Percentiles rank a stretch among this genome's conserved stretches.
Conservation (phyloP, 371 early-diverging fungal species). For the Mortierella polycephala region DNA sequence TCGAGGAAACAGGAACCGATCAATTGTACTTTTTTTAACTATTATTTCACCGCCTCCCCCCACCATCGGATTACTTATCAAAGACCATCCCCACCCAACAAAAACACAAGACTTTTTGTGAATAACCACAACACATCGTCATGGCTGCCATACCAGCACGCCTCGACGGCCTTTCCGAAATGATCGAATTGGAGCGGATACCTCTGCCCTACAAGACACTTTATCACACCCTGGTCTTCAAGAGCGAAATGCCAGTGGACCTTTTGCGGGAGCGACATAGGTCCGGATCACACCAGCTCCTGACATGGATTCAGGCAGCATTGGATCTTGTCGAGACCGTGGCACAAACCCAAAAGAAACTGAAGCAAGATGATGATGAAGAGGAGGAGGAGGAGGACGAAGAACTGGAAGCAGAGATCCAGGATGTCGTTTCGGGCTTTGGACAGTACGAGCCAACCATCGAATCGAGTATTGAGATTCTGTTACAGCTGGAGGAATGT, state of each 20-base stretch:
- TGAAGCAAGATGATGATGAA: conserved; percentile 14
- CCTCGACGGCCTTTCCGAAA: conserved; percentile 49
- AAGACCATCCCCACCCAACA: too few relatives aligned
- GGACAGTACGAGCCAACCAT: conserved; percentile 47
- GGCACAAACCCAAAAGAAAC: conserved; percentile 9
- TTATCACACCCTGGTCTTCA: conserved; percentile 51
- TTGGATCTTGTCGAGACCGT: conserved; percentile 23
- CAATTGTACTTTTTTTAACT: neutral
- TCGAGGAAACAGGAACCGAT: neutral
- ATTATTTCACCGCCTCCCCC: neutral
- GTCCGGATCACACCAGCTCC: conserved; percentile 38
- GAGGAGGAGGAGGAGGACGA: conserved; percentile 33
- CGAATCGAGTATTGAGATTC: conserved; percentile 49
- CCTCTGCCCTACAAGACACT: conserved; percentile 52
- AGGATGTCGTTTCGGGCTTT: conserved; percentile 51
- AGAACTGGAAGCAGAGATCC: conserved; percentile 44
- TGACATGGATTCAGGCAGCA: conserved; percentile 48
- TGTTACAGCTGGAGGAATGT: conserved; percentile 44
- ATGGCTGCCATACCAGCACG: conserved; percentile 27
- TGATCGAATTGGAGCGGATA: conserved; percentile 46
- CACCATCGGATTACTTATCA: neutral
- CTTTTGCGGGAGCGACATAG: conserved; percentile 36
- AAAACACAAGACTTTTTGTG: neutral
- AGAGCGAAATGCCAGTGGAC: conserved; percentile 50
- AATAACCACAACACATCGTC: conserved; percentile 8